Conservation (phyloP, 208 protist species). For the Acanthamoeba culbertsoni region DNA sequence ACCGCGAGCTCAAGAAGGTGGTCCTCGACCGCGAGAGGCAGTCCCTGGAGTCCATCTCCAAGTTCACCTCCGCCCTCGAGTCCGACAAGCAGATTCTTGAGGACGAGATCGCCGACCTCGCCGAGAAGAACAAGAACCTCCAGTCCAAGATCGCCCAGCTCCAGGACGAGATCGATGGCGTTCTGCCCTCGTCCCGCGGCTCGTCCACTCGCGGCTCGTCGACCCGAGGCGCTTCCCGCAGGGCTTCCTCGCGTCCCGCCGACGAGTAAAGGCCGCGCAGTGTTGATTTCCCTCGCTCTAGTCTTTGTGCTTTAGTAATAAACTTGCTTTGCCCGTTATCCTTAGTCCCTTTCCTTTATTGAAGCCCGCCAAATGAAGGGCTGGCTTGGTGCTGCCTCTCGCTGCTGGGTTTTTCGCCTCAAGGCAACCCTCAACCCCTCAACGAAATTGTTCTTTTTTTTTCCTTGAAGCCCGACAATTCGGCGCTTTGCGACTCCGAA, state of each 20-base stretch:
- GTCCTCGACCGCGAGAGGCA: slow-evolving; percentile 67
- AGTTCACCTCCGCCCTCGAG: slow-evolving; percentile 44
- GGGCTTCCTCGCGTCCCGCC: not conserved
- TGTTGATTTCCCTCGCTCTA: not conserved
- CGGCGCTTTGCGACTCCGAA: no score
- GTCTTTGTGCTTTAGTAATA: not conserved
- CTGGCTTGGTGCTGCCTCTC: no score
- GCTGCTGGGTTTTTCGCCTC: no score
- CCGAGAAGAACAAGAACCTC: slow-evolving; percentile 52
- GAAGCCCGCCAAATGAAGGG: no score
- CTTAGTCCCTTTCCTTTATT: no score
- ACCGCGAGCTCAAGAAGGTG: slow-evolving; percentile 63
- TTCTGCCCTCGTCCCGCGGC: not conserved
- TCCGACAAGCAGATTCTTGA: slow-evolving; percentile 59
- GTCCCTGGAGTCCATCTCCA: slow-evolving; percentile 7
- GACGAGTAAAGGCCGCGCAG: not conserved
- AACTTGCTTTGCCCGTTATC: no score
- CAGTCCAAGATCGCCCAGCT: not conserved
- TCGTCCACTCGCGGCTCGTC: not conserved
- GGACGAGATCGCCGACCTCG: slow-evolving; percentile 57
- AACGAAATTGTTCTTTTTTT: no score
- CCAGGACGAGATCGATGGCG: slow-evolving; percentile 49
- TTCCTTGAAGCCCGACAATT: no score
- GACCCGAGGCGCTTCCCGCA: not conserved
- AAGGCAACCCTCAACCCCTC: no score